These are phyloP conservation scores for Smallanthus sonchifolius DNA, from an alignment of 129 eudicot species.

Conservation along the genomic window DNA sequence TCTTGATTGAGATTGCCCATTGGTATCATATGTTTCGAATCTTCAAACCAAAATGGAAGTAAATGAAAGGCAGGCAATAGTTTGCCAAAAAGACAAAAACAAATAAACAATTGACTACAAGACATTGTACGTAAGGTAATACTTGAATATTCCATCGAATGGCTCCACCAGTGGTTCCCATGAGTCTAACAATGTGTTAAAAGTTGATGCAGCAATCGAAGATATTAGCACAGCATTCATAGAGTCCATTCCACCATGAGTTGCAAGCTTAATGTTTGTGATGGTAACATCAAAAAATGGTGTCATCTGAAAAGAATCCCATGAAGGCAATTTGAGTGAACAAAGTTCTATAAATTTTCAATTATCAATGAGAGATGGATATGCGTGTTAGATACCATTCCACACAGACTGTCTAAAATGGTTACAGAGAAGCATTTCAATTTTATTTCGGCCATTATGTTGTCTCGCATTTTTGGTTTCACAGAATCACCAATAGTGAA, in stretches of 20 bases:
- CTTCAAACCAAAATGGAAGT: constrained; percentile 40
- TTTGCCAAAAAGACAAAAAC: background rate
- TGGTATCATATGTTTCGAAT: constrained; percentile 76
- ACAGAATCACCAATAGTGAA: constrained; percentile 75
- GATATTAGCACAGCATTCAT: constrained; percentile 89
- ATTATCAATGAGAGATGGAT: background rate
- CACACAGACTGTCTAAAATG: constrained; percentile 78
- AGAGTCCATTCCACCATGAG: constrained; percentile 83
- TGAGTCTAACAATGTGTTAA: constrained; percentile 78
- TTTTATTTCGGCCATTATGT: constrained; percentile 88
- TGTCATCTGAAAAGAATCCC: constrained; percentile 64
- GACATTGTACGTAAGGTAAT: constrained; percentile 16
- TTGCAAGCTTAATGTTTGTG: constrained; percentile 88
- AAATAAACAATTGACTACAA: background rate
- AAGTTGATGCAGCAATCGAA: constrained; percentile 89
- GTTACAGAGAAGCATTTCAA: constrained; percentile 82
- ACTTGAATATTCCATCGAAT: constrained; percentile 96
- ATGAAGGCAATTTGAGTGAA: constrained; percentile 7
- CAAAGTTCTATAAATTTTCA: background rate
- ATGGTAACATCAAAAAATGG: constrained; percentile 92
- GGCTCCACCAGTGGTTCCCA: constrained; percentile 99
- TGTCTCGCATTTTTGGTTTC: constrained; percentile 80
- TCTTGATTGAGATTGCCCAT: constrained; percentile 40
- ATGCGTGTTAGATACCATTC: constrained; percentile 57
- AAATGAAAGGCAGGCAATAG: background rate